Evolutionary conservation across 1,139 yeast species (phyloP).

Genomic region (Kodamaea ohmeri): DNA sequence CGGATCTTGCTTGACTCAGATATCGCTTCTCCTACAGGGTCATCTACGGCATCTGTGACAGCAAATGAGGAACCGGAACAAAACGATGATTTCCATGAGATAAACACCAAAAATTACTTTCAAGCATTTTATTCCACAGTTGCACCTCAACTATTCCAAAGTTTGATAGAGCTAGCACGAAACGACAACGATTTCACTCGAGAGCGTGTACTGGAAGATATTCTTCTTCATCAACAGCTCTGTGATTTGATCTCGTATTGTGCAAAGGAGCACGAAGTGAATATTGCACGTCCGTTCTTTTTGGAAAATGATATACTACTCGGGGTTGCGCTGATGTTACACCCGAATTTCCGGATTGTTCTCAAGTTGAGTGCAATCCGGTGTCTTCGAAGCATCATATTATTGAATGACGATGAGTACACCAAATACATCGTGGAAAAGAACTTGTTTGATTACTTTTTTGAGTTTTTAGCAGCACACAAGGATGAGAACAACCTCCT

Average conservation of each 20-base stretch:
- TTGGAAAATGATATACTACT: constrained; percentile 52
- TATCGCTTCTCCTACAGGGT: constrained; percentile 23
- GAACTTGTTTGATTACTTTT: constrained; percentile 50
- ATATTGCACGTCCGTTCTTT: constrained; percentile 58
- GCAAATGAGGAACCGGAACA: constrained; percentile 13
- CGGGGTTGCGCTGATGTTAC: constrained; percentile 50
- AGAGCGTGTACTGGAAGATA: constrained; percentile 24
- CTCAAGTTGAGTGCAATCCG: constrained; percentile 64
- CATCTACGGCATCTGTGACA: constrained; percentile 12
- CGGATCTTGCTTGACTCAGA: constrained; percentile 68
- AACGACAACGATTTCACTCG: constrained; percentile 12
- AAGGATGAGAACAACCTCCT: constrained; percentile 59
- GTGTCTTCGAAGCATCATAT: constrained; percentile 57
- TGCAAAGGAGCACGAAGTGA: constrained; percentile 57
- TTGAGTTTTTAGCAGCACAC: constrained; percentile 50
- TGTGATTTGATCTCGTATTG: constrained; percentile 72
- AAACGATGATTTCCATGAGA: constrained; percentile 32
- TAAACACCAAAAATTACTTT: constrained; percentile 53
- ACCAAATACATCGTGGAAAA: constrained; percentile 55
- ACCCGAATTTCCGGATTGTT: constrained; percentile 40
- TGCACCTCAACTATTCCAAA: constrained; percentile 57
- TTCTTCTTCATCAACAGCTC: constrained; percentile 56
- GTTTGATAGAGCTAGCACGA: constrained; percentile 37
- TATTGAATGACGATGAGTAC: constrained; percentile 61
- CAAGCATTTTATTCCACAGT: constrained; percentile 59